These are phyloP conservation scores for Pilasporangium apinafurcum DNA, from an alignment of 352 stramenopile species.

Conservation along the genomic window DNA sequence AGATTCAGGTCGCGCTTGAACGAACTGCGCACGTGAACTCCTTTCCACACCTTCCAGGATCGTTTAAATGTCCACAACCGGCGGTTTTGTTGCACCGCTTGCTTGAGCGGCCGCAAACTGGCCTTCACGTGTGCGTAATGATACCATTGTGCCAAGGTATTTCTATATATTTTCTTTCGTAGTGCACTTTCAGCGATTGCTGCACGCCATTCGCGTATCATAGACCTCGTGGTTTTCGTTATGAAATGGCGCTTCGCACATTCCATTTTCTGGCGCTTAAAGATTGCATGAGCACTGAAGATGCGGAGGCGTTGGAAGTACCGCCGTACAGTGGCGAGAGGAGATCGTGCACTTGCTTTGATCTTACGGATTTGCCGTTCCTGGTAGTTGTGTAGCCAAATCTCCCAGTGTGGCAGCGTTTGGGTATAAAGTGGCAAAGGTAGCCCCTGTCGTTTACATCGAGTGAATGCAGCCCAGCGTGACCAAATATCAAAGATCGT, in stretches of 20 bases:
- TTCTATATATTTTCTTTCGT: slow-evolving; percentile 37
- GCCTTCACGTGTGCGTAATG: slow-evolving; percentile 27
- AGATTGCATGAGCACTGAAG: slow-evolving; percentile 13
- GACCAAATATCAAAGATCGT: slow-evolving; percentile 64
- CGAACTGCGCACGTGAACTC: slow-evolving; percentile 42
- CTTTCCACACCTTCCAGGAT: slow-evolving; percentile 35
- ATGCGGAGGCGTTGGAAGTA: slow-evolving; percentile 30
- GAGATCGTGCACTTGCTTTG: slow-evolving; percentile 47
- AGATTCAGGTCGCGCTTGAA: slow-evolving; percentile 56
- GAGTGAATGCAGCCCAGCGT: slow-evolving; percentile 47
- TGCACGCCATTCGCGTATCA: slow-evolving; percentile 36
- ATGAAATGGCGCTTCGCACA: slow-evolving; percentile 14
- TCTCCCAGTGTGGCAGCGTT: slow-evolving; percentile 55
- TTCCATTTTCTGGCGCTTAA: slow-evolving; percentile 9
- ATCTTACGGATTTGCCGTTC: slow-evolving; percentile 69
- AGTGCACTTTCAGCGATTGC: slow-evolving; percentile 34
- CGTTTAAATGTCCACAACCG: slow-evolving; percentile 13
- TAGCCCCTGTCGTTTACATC: slow-evolving; percentile 34
- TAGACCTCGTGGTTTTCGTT: background rate
- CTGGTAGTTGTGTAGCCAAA: slow-evolving; percentile 74
- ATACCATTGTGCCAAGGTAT: slow-evolving; percentile 14
- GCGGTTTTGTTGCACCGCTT: slow-evolving; percentile 8
- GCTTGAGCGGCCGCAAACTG: slow-evolving; percentile 30
- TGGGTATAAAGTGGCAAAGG: slow-evolving; percentile 37
- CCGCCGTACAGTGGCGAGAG: slow-evolving; percentile 33